A percentile compares a stretch with the other conserved stretches of the same genome.
phyloP scores from a whole-genome alignment of 75 land plant species.

The Pinus albicaulis region DNA sequence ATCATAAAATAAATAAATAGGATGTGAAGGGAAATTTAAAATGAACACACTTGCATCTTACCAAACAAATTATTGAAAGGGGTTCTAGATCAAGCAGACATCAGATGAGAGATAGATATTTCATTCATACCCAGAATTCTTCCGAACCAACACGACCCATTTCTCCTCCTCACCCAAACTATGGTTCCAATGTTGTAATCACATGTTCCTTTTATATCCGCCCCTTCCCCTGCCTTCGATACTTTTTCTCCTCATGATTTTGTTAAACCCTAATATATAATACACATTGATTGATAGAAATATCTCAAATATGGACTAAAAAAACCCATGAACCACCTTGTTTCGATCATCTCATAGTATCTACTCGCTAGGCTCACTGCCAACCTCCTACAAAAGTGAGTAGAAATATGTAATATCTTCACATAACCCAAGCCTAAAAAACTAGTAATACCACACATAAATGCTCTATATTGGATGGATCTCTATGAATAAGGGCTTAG shows the following conservation, averaged over 20 bases:
- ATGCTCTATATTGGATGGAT: background rate
- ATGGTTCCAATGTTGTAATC: conserved; percentile 67
- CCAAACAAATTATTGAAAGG: conserved; percentile 89
- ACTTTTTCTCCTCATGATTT: too few relatives aligned
- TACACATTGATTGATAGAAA: background rate
- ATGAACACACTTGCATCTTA: conserved; percentile 94
- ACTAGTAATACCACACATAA: background rate
- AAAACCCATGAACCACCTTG: background rate
- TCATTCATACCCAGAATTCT: conserved; percentile 71
- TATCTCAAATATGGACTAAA: background rate
- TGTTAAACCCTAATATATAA: background rate
- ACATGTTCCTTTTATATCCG: conserved; percentile 13
- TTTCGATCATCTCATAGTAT: background rate
- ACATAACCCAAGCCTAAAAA: conserved; percentile 4
- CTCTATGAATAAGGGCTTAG: background rate
- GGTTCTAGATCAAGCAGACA: conserved; percentile 87
- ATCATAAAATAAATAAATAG: background rate
- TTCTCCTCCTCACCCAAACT: conserved; percentile 89
- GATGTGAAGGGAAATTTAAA: background rate
- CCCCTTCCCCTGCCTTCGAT: conserved; percentile 12
- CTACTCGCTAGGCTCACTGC: background rate
- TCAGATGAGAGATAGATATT: conserved; percentile 59
- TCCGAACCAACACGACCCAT: conserved; percentile 98
- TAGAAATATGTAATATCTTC: conserved; percentile 7
- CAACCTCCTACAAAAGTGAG: conserved; percentile 9